phyloP scores from a whole-genome alignment of 2,329 filamentous ascomycete genomes.

The Cercospora sp. region DNA sequence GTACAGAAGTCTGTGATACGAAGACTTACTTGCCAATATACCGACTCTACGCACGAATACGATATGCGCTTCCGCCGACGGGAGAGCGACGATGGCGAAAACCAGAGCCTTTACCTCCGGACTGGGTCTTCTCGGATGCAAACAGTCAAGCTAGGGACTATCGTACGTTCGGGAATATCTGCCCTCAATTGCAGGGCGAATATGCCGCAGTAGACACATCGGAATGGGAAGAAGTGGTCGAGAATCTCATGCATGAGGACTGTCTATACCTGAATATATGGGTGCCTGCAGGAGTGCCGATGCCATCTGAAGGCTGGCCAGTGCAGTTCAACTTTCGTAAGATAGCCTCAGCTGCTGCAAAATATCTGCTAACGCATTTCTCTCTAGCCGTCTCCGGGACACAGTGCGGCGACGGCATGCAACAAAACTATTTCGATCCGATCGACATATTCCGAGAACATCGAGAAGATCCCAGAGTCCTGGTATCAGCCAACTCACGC shows the following conservation, averaged over 20 bases:
- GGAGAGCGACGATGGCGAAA: slow-evolving; percentile 24
- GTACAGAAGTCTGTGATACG: slow-evolving; percentile 21
- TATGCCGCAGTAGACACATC: slow-evolving; percentile 10
- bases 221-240: slow-evolving; percentile 15
- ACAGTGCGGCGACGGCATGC: slow-evolving; percentile 19
- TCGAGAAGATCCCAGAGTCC: slow-evolving; percentile 26
- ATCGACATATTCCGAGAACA: slow-evolving; percentile 25
- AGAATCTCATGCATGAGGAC: slow-evolving; percentile 23
- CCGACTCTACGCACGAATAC: slow-evolving; percentile 20
- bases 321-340: slow-evolving; percentile 24
- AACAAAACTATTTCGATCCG: slow-evolving; percentile 22
- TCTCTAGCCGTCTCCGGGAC: slow-evolving; percentile 13
- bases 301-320: slow-evolving; percentile 21
- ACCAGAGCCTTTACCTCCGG: slow-evolving; percentile 22
- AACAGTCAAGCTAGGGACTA: slow-evolving; percentile 23
- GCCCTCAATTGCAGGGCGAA: slow-evolving; percentile 18
- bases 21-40: slow-evolving; percentile 20
- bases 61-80: slow-evolving; percentile 23
- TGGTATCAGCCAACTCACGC: slow-evolving; percentile 39
- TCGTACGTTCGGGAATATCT: slow-evolving; percentile 21
- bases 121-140: slow-evolving; percentile 26
- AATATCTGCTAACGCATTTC: background rate
- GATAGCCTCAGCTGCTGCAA: background rate
- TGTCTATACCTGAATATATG: slow-evolving; percentile 26
- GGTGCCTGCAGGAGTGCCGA: slow-evolving; percentile 23